Conservation (phyloP, 2,329 filamentous ascomycete genomes). For the Cladosporium velox region DNA sequence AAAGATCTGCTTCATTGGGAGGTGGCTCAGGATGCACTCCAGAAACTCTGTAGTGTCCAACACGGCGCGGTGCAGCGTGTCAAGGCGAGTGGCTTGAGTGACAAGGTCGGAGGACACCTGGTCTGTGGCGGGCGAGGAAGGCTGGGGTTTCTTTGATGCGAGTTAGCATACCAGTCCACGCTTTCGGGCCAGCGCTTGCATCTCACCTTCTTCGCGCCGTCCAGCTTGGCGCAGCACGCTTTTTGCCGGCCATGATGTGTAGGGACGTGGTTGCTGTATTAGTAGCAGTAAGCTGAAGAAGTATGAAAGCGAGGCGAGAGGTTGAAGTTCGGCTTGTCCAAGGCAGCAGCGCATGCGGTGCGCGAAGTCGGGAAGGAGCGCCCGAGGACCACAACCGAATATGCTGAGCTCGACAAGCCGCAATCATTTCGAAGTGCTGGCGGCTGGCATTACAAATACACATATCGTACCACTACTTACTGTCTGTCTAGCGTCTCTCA, state of each 20-base stretch:
- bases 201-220: neutral
- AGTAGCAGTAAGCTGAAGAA: neutral
- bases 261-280: neutral
- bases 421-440: neutral
- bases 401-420: neutral
- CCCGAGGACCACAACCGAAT: neutral
- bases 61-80: neutral
- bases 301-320: neutral
- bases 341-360: neutral
- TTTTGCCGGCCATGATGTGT: neutral
- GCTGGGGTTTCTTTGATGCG: neutral
- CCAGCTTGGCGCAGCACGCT: neutral
- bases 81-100: neutral
- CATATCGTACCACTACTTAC: neutral
- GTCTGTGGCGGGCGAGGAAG: neutral
- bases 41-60: conserved; percentile 17
- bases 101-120: neutral
- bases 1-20: neutral
- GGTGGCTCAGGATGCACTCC: conserved; percentile 2
- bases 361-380: neutral
- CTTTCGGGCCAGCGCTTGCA: neutral
- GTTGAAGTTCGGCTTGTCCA: neutral
- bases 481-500: neutral
- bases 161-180: neutral
- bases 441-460: neutral